Base-by-base conservation (phyloP, 2,329 filamentous ascomycete genomes). In the Arthrobotrys entomopaga region DNA sequence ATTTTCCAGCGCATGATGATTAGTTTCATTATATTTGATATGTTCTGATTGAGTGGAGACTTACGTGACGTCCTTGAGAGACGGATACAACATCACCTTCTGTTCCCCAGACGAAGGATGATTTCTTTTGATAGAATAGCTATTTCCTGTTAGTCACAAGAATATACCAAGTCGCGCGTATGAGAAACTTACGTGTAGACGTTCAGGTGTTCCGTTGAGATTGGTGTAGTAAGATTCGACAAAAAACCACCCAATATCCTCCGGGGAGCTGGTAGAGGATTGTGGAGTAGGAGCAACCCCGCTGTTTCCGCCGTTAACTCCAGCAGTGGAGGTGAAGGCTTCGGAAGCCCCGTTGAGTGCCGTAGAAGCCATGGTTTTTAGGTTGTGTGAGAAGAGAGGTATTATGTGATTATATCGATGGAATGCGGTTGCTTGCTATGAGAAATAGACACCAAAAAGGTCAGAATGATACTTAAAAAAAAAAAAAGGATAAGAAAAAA, bases 151-250 rank as follows among this genome's bases (percentile, higher is more conserved):
- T 60, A 66, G 38, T 19, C 1, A n/a, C n/a, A 3, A 13, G 6
- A 19, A 48, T 4, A 19, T 26, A 20, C 29, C 24, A n/a, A 29
- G 53, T 6, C 16, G 20, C n/a, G 58, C 2, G n/a, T n/a, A 19
- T 13, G 52, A 16, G 42, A 56, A 50, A 81, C 84, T 79, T 81
- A 86, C 84, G 81, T 93, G 94, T 79, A 99, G 91, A 84, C 95
- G 96, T 81, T 97, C 93, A 20, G 95, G 93, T 78, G 86, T 91
- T 83, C 94, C 93, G 88, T 93, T 97, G 81, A 99, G 85, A 76
- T 93, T 99, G 79, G 92, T 98, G 84, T 99, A 99, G 86, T 97
- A 99, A 83, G 97, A 93, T 87, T 98, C 93, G 71, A 99, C 95
- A 79, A 99, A 99, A 85, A 94, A 98, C 95, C 95, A 99, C 83